Evolutionary conservation across 2,329 filamentous ascomycete genomes (phyloP), one percentile per base, ranked within the genome.

Genomic region (Pyricularia grisea): DNA sequence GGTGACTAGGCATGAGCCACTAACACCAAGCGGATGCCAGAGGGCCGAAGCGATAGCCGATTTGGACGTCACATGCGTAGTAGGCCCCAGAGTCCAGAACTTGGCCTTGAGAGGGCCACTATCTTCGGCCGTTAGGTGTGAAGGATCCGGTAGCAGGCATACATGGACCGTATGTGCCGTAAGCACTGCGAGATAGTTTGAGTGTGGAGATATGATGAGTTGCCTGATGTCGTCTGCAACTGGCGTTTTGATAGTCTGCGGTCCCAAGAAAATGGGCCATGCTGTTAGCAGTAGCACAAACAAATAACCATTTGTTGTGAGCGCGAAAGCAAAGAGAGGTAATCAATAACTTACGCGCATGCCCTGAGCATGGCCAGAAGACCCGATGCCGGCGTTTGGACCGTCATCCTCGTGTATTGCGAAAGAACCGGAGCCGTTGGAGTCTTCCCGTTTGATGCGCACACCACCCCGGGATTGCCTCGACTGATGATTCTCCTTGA

Each of bases 1-100:
- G 0, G 95, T 98, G 25, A 98, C 90, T 36, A 99, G 81, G 68
- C 92, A 93, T 27, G 88, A 89, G 36, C 92, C 92, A 71, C 91
- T 88, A 12, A 94, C 89, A 1, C 94, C 94, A 0, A 98, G 83
- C 0, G 95, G 95, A 79, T 99, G 95, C 94, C 95, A 99, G 70
- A 97, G 75, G 4, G 90, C 91, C 1, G 93, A 92, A 27, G 90
- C 89, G 69, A 99, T 84, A 1, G 92, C 88, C 9, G 93, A 88
- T 72, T 93, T 90, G 65, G 94, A 92, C 67, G 94, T 90, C 66
- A 97, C 93, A 78, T 98, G 94, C 3, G 91, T 93, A 2, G 93
- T 96, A 33, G 94, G 93, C 1, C 94, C 94, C n/a, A 98, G 84
- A 25, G 94, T 94, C 80, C 92, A 96, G 68, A 92, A 92, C 78